phyloP scores from a whole-genome alignment of 352 stramenopile species.

The Globisporangium recalcitrans region DNA sequence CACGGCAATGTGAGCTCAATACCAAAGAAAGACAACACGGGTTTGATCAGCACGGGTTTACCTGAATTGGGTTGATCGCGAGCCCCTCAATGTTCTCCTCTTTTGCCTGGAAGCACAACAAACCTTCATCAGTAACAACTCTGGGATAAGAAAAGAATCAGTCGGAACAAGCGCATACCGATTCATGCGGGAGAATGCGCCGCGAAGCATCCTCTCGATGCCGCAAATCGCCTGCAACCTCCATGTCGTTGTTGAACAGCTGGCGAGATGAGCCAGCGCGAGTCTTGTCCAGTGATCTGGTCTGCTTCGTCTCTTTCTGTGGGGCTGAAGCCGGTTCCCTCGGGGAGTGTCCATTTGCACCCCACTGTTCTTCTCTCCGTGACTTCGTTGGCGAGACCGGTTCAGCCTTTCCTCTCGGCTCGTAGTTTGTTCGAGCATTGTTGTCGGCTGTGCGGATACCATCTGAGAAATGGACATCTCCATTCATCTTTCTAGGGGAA shows the following conservation, averaged over 20 bases:
- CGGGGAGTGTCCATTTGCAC: neutral
- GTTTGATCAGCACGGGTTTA: neutral
- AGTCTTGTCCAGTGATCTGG: neutral
- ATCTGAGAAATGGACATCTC: neutral
- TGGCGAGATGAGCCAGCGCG: neutral
- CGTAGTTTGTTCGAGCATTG: neutral
- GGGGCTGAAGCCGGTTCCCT: neutral
- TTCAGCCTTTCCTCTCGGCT: neutral
- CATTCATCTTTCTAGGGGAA: neutral
- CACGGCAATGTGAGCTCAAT: neutral
- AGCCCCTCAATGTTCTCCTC: slow-evolving; percentile 7
- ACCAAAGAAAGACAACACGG: neutral
- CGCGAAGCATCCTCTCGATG: neutral
- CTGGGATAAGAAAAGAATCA: neutral
- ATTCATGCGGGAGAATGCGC: slow-evolving; percentile 3
- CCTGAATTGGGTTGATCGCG: slow-evolving; percentile 17
- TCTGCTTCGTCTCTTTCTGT: neutral
- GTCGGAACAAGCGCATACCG: neutral
- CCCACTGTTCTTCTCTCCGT: neutral
- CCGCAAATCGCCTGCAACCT: neutral
- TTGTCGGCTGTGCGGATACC: neutral
- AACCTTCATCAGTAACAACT: neutral
- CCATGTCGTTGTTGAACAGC: neutral
- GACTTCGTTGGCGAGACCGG: neutral
- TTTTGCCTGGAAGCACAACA: neutral